Evolutionary conservation across 331 rosid genomes (phyloP), one percentile per base, ranked within the genome.

Genomic region (Prunus yedoensis): DNA sequence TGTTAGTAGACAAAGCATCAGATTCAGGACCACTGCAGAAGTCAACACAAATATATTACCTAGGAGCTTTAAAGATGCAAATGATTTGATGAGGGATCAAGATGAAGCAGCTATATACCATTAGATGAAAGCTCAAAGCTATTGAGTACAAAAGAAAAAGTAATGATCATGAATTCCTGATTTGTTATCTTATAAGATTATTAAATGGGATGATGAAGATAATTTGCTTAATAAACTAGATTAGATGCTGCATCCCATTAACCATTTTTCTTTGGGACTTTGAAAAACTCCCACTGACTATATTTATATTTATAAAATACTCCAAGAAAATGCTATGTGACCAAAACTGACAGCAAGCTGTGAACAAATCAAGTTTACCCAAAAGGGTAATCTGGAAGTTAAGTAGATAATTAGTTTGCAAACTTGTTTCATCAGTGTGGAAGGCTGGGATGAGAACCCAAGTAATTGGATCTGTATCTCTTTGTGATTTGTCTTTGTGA

Each of bases 31-130:
- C 66, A 52, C 72, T 52, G 49, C 66, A 32, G 68, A 70, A 78
- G 81, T 78, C 77, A 70, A 62, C 77, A 20, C 43, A 23, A 77
- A 66, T 67, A 66, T 25, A 47, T 56, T 53, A 75, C 41, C 47
- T 52, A 53, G 30, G 5, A 38, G 23, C 71, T 20, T 25, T 62
- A 25, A 35, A 72, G 32, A 16, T 43, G 30, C 66, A 54, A 76
- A 54, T 76, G 25, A 27, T 21, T 67, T 66, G 30, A 38, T 54
- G 51, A 35, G 64, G 75, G 64, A 32, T 54, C 21, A 71, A 71
- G 74, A 51, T 18, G 69, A 64, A 64, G 69, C 45, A 27, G 73
- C 73, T 50, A 51, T 18, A 52, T 13, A 52, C 62, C 49, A 11
- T 62, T 28, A n/a, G 8, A 49, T 51, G 47, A 50, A 28, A 60